Evolutionary conservation across 345 rosid species (phyloP).

Genomic region (Turnera subulata): DNA sequence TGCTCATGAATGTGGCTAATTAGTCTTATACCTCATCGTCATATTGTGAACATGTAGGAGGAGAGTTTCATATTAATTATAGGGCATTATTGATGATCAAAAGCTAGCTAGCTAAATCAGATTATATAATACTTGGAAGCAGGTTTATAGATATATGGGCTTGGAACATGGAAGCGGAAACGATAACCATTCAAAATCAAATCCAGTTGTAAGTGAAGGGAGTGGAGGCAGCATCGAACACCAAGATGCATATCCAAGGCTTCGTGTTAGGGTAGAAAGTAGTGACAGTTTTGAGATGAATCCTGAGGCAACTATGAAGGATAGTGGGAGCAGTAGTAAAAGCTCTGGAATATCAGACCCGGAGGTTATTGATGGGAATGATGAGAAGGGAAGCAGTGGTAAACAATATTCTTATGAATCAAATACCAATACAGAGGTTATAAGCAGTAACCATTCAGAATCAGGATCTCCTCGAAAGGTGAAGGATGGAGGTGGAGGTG

Average conservation of each 20-base stretch:
- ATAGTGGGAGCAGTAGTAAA: slow-evolving; percentile 12
- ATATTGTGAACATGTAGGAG: too few species aligned
- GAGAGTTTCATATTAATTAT: too few species aligned
- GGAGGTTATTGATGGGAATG: slow-evolving; percentile 13
- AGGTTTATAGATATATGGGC: too few species aligned
- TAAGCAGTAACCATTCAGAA: slow-evolving; percentile 18
- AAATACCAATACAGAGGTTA: not conserved
- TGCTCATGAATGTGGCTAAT: too few species aligned
- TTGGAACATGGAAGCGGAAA: slow-evolving; percentile 18
- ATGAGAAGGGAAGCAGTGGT: not conserved
- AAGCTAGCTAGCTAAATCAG: too few species aligned
- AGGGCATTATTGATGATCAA: too few species aligned
- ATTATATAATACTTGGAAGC: slow-evolving; percentile 14
- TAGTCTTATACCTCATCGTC: too few species aligned
- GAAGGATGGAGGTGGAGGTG: slow-evolving; percentile 4
- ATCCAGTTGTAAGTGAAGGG: slow-evolving; percentile 5
- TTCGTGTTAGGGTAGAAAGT: slow-evolving; percentile 9
- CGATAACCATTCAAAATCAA: slow-evolving; percentile 14
- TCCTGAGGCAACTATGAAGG: slow-evolving; percentile 11
- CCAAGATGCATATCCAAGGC: slow-evolving; percentile 10
- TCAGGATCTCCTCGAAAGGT: not conserved
- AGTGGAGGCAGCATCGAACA: slow-evolving; percentile 2
- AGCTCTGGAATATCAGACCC: slow-evolving; percentile 16
- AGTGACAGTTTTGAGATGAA: slow-evolving; percentile 10
- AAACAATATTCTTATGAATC: too few species aligned